Evolutionary conservation across 176 grass and related monocot genomes (phyloP).

Genomic region (Paspalum notatum): DNA sequence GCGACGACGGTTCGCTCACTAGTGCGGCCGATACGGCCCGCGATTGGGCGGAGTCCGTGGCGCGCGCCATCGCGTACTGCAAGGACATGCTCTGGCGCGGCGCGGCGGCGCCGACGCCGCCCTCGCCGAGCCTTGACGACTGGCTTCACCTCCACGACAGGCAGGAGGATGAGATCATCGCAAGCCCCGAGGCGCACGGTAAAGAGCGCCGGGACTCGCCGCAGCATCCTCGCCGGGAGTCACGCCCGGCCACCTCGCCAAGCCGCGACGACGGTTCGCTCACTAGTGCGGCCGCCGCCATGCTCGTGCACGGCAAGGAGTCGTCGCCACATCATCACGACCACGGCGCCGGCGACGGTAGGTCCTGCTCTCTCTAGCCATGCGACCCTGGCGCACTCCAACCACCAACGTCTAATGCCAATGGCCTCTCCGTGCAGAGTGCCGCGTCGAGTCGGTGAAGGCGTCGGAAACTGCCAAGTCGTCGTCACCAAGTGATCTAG

Average conservation of each 20-base stretch:
- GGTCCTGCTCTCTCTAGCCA: not conserved
- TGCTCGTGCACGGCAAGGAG: not conserved
- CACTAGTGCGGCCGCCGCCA: not conserved
- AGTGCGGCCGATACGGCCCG: slow-evolving; percentile 15
- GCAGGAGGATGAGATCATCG: slow-evolving; percentile 5
- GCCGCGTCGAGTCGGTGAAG: not conserved
- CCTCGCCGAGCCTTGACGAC: not conserved
- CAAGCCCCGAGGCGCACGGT: no score
- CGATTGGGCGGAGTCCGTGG: slow-evolving; percentile 24
- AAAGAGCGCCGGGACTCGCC: not conserved
- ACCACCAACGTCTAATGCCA: not conserved
- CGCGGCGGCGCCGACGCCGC: not conserved
- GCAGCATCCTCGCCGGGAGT: not conserved
- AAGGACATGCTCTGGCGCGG: slow-evolving; percentile 16
- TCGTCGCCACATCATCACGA: not conserved
- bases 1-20: not conserved
- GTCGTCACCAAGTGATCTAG: not conserved
- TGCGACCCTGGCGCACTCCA: not conserved
- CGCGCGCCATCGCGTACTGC: slow-evolving; percentile 37
- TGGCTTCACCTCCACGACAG: not conserved
- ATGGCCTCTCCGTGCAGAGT: not conserved
- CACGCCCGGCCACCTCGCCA: not conserved
- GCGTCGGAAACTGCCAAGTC: not conserved
- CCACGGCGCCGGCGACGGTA: not conserved
- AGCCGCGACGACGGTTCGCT: no score